phyloP scores from a whole-genome alignment of 768 basidiomycete species.

The Agrocybe pediades region DNA sequence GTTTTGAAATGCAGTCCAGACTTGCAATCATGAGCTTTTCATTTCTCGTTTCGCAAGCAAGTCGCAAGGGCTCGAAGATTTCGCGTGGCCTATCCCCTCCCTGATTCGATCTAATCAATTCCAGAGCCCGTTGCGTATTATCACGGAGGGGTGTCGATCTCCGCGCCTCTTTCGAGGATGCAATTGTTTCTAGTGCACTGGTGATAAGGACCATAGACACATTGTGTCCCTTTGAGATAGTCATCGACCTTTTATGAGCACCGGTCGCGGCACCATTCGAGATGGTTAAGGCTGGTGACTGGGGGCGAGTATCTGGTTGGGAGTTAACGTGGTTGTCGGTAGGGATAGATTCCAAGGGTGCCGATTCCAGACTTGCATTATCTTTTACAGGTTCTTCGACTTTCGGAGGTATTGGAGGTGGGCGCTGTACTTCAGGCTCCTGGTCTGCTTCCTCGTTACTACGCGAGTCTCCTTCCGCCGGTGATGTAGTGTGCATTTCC shows the following conservation, averaged over 20 bases:
- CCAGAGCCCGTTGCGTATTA: constrained; percentile 78
- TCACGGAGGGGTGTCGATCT: constrained; percentile 82
- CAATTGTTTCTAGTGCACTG: constrained; percentile 84
- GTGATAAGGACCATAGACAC: constrained; percentile 82
- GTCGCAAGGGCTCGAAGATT: constrained; percentile 92
- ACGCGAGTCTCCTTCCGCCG: not conserved
- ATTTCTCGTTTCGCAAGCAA: constrained; percentile 93
- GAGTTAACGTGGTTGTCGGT: constrained; percentile 8
- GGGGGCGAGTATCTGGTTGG: constrained; percentile 21
- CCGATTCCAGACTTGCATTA: not conserved
- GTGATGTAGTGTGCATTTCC: constrained; percentile 2
- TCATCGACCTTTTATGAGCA: constrained; percentile 56
- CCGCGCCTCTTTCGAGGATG: constrained; percentile 86
- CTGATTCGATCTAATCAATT: constrained; percentile 75
- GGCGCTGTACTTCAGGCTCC: constrained; percentile 2
- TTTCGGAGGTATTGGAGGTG: constrained; percentile 20
- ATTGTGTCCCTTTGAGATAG: constrained; percentile 66
- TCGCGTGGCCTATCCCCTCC: constrained; percentile 80
- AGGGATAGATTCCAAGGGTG: constrained; percentile 4
- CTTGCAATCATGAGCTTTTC: constrained; percentile 97
- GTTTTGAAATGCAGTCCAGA: constrained; percentile 95
- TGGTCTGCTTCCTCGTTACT: constrained; percentile 8
- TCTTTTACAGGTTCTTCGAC: constrained; percentile 7
- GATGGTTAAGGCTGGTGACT: constrained; percentile 26
- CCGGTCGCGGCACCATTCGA: constrained; percentile 18